A percentile compares a stretch with the other conserved stretches of the same genome.
Conservation (phyloP, 23 red algal species). For the Cyanidiococcus yangmingshanensis region DNA sequence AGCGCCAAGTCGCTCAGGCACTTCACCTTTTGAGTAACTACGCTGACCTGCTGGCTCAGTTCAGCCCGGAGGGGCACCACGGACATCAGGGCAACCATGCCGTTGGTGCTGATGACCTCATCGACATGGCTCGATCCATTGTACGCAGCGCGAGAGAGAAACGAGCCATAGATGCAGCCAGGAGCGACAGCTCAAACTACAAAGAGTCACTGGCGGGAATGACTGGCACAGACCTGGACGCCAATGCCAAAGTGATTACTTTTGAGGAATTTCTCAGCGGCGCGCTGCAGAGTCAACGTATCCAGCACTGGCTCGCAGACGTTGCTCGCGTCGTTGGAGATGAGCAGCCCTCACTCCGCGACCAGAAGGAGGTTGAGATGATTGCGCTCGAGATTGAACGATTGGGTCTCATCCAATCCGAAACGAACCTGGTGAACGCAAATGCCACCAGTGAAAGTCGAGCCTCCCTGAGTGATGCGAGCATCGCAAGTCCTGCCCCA, state of each 20-base stretch:
- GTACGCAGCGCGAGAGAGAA: not conserved
- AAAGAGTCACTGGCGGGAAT: too few relatives aligned
- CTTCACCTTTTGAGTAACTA: constrained; percentile 50
- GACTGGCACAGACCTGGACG: too few relatives aligned
- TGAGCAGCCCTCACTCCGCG: constrained; percentile 26
- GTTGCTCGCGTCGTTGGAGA: constrained; percentile 32
- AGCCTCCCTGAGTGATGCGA: not conserved
- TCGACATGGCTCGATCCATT: constrained; percentile 14
- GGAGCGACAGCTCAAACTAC: not conserved
- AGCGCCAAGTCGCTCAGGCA: constrained; percentile 37
- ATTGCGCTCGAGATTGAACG: constrained; percentile 60
- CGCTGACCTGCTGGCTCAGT: constrained; percentile 34
- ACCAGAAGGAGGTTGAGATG: constrained; percentile 45
- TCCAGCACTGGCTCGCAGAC: constrained; percentile 62
- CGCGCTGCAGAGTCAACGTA: constrained; percentile 27
- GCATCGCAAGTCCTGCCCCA: not conserved
- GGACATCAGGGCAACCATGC: constrained; percentile 26
- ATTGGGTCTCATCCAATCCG: constrained; percentile 36
- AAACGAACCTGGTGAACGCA: not conserved
- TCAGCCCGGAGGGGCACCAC: constrained; percentile 28
- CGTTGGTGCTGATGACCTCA: constrained; percentile 29
- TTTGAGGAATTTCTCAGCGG: constrained; percentile 66
- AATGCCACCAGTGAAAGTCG: constrained; percentile 12
- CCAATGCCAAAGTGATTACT: constrained; percentile 21
- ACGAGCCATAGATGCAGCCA: not conserved